Evolutionary conservation across 163 green algal species (phyloP).

Genomic region (Prototheca stagnorum): DNA sequence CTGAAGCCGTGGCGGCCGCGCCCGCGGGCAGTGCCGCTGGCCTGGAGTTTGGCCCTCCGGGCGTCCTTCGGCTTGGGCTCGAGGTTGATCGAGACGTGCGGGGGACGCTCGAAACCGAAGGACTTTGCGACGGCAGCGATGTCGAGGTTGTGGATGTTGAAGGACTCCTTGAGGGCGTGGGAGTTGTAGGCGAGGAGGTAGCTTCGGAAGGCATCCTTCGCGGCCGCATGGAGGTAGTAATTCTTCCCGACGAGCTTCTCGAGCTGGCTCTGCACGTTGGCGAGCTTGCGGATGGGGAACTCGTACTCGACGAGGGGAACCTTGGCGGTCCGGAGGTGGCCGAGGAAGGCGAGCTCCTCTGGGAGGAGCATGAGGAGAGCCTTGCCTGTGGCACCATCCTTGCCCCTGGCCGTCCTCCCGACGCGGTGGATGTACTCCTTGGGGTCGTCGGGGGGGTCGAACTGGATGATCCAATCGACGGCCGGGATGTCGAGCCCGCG

Average conservation of each 20-base stretch:
- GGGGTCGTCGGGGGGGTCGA: conserved; percentile 89
- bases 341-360: conserved; percentile 92
- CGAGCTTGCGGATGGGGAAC: conserved; percentile 85
- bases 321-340: conserved; percentile 57
- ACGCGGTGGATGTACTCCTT: conserved; percentile 95
- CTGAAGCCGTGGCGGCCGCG: conserved; percentile 63
- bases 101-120: conserved; percentile 82
- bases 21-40: conserved; percentile 6
- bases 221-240: conserved; percentile 89
- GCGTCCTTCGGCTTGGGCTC: conserved; percentile 61
- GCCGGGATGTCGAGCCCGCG: conserved; percentile 78
- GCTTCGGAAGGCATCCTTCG: conserved; percentile 31
- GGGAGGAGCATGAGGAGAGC: conserved; percentile 92
- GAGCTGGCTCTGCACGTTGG: conserved; percentile 91
- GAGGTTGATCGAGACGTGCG: conserved; percentile 58
- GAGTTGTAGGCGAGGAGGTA: conserved; percentile 96
- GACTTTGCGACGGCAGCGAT: conserved; percentile 68
- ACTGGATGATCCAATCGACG: conserved; percentile 98
- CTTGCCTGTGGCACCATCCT: conserved; percentile 55
- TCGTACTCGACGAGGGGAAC: conserved; percentile 97
- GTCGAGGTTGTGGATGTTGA: conserved; percentile 93
- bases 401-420: conserved; percentile 71
- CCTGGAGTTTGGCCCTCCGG: conserved; percentile 26
- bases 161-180: conserved; percentile 89
- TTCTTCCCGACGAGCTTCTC: conserved; percentile 97